Conservation (phyloP, 1,284 basidiomycete species). For the Boletus calvinii region DNA sequence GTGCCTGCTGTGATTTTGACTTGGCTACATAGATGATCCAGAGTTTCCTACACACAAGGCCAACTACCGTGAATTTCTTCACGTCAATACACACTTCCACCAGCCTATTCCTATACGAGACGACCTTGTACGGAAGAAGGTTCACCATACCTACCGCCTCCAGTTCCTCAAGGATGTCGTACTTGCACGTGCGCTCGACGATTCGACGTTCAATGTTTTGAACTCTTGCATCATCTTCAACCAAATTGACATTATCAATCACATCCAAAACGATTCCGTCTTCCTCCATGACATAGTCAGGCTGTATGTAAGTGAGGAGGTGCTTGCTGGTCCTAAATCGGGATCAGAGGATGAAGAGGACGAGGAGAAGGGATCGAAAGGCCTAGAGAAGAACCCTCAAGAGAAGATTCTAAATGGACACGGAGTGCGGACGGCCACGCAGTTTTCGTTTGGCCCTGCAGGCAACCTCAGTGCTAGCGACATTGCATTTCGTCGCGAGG, state of each 20-base stretch:
- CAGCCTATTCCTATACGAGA: conserved; percentile 85
- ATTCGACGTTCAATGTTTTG: conserved; percentile 95
- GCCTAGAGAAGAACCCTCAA: conserved; percentile 30
- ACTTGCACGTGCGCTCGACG: conserved; percentile 90
- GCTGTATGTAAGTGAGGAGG: conserved; percentile 71
- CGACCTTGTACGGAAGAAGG: conserved; percentile 73
- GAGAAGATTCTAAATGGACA: conserved; percentile 34
- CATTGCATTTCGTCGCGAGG: conserved; percentile 61
- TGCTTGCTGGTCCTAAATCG: conserved; percentile 41
- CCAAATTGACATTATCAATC: conserved; percentile 95
- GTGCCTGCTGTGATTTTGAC: conserved; percentile 15
- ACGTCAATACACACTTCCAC: conserved; percentile 78
- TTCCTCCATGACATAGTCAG: conserved; percentile 81
- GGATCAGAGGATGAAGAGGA: conserved; percentile 33
- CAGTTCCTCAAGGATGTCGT: conserved; percentile 98
- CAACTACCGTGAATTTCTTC: conserved; percentile 92
- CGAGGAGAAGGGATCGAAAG: conserved; percentile 25
- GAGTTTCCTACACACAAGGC: conserved; percentile 96
- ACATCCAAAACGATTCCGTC: conserved; percentile 76
- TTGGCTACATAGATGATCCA: conserved; percentile 74
- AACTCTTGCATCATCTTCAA: conserved; percentile 99
- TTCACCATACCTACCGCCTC: conserved; percentile 95
- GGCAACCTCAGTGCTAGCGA: conserved; percentile 50
- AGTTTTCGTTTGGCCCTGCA: conserved; percentile 53
- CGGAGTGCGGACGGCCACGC: conserved; percentile 23